Evolutionary conservation across 148 eudicot genomes (phyloP), one percentile per base, ranked within the genome.

Genomic region (Spergularia marina): DNA sequence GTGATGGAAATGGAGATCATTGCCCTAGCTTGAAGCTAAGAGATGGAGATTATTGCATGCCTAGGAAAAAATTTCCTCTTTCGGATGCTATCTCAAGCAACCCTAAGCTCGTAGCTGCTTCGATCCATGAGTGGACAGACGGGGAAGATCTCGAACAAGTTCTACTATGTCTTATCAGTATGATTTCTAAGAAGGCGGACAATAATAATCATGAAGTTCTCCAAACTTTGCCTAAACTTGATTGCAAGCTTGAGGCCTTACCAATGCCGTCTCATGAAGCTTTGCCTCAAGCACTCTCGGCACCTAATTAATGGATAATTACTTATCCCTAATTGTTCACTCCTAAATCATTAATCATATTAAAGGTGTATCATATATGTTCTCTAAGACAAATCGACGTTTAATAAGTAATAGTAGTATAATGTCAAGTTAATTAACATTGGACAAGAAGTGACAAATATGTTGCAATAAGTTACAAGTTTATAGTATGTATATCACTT

Each of bases 1-100:
- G 87, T 10, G 87, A 84, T 60, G 87, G 87, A 58, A 74, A 23
- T 68, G 85, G 83, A 13, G 87, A 84, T 65, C 78, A 78, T 65
- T 84, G 87, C 49, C 82, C 84, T 0, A 75, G 79, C 54, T 17
- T 75, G 51, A 74, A 65, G 72, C 74, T 84, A 17, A 71, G 83
- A 65, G 52, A 63, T n/a, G 71, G 53, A 7, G 85, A 84, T 65
- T 47, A 61, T 41, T 68, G 81, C 17, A 84, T 84, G 87, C 85
- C 83, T 18, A 72, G 87, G 77, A 82, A 76, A 61, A 52, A 76
- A 21, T 84, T 75, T 68, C 85, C 83, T 0, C 53, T 80, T 39
- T 85, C 83, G 83, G 81, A 81, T 44, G 64, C 77, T 13, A 82
- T 85, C 36, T 67, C 66, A 13, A 63, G 30, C 23, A 75, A 83